Percentiles rank a stretch among this genome's conserved stretches.
Conservation (phyloP, 2,329 filamentous ascomycete species). For the Diaporthe ampelina region DNA sequence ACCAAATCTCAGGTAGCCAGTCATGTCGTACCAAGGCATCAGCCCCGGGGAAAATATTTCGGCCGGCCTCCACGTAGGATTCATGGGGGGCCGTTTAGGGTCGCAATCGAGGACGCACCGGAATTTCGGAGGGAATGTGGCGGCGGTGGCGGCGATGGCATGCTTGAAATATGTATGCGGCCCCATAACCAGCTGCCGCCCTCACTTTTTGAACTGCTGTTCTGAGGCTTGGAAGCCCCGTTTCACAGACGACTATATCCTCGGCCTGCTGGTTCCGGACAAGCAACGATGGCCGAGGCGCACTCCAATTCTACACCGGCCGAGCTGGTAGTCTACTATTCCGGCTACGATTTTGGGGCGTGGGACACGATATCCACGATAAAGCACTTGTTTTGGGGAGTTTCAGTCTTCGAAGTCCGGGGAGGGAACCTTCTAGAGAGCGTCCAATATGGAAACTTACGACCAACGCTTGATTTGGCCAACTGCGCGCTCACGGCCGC, state of each 20-base stretch:
- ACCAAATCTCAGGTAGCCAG: neutral
- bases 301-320: neutral
- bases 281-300: neutral
- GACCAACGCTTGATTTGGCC: neutral
- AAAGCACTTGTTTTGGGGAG: neutral
- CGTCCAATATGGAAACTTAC: neutral
- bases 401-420: neutral
- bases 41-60: neutral
- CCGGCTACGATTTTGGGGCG: neutral
- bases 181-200: too few relatives aligned
- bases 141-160: neutral
- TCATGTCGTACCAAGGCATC: neutral
- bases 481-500: neutral
- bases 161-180: neutral
- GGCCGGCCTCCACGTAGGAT: neutral
- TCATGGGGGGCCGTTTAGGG: neutral
- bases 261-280: neutral
- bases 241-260: neutral
- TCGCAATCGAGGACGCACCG: neutral
- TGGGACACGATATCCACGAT: constrained; percentile 3
- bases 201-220: too few relatives aligned
- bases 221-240: too few relatives aligned
- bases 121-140: neutral
- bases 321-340: neutral
- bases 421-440: neutral